Conservation (phyloP, 768 basidiomycete species). For the Punctularia strigosozonata region DNA sequence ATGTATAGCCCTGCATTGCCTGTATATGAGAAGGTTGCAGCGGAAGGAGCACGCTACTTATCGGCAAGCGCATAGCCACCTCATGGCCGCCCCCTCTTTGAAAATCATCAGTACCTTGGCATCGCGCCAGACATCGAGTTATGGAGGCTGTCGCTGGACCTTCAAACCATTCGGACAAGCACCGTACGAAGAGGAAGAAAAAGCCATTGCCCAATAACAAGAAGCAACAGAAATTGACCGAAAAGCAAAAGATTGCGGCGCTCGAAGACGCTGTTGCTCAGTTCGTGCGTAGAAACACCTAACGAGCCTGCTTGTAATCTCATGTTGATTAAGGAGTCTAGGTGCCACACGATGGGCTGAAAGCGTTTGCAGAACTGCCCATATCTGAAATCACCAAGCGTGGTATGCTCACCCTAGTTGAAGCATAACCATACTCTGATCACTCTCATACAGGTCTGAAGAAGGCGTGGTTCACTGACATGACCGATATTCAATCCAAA, state of each 20-base stretch:
- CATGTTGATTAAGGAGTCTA: constrained; percentile 13
- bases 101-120: too few relatives aligned
- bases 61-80: too few relatives aligned
- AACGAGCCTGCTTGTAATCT: neutral
- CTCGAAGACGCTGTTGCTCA: neutral
- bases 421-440: neutral
- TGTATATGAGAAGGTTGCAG: too few relatives aligned
- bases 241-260: neutral
- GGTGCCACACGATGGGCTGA: constrained; percentile 39
- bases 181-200: too few relatives aligned
- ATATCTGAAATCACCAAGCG: constrained; percentile 67
- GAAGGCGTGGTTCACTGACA: constrained; percentile 73
- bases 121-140: too few relatives aligned
- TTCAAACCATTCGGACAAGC: too few relatives aligned
- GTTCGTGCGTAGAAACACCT: neutral
- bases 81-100: too few relatives aligned
- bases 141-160: too few relatives aligned
- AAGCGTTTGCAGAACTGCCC: constrained; percentile 62
- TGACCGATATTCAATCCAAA: constrained; percentile 70
- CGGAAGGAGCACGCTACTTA: too few relatives aligned
- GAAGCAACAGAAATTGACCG: neutral
- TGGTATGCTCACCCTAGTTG: constrained; percentile 27
- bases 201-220: too few relatives aligned
- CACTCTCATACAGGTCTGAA: constrained; percentile 50
- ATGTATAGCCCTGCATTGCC: too few relatives aligned